A percentile compares a stretch with the other conserved stretches of the same genome.
phyloP scores from a whole-genome alignment of 495 filamentous ascomycete species.

The Neurospora sp. region DNA sequence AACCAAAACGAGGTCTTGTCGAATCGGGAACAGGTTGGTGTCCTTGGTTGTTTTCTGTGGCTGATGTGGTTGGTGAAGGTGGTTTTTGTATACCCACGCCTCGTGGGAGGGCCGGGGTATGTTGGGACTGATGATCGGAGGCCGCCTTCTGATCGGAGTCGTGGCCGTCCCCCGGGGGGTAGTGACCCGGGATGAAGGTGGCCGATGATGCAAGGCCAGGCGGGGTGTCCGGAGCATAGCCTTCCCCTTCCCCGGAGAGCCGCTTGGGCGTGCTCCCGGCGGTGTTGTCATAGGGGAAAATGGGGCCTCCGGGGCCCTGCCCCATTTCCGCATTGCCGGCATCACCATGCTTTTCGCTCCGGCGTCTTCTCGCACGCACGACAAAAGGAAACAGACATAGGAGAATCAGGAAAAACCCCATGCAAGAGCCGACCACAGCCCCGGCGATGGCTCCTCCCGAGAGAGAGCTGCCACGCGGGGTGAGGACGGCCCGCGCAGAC shows the following conservation, averaged over 20 bases:
- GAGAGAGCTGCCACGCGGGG: conserved; percentile 16
- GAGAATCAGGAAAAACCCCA: conserved; percentile 21
- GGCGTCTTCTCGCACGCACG: conserved; percentile 19
- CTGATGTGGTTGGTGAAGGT: conserved; percentile 3
- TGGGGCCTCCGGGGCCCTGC: conserved; percentile 26
- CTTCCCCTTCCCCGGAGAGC: conserved; percentile 7
- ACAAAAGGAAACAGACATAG: conserved; percentile 24
- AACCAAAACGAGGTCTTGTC: conserved; percentile 3
- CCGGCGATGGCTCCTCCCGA: conserved; percentile 25
- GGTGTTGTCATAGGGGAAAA: conserved; percentile 3
- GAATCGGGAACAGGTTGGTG: neutral
- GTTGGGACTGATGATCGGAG: conserved; percentile 8
- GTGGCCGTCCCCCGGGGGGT: conserved; percentile 7
- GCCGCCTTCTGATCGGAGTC: conserved; percentile 7
- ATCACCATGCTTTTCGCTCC: conserved; percentile 13
- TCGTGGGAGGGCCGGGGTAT: conserved; percentile 7
- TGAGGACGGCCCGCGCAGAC: conserved; percentile 16
- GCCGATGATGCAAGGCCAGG: neutral
- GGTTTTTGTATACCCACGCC: conserved; percentile 14
- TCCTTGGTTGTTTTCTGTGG: neutral
- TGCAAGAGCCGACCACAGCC: conserved; percentile 24
- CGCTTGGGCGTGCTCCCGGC: conserved; percentile 15
- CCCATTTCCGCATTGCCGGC: conserved; percentile 22
- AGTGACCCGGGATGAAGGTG: neutral
- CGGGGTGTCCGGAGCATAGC: neutral